These are phyloP conservation scores for Pestalotiopsis sp. DNA, from an alignment of 2,329 filamentous ascomycete species.

Conservation along the genomic window DNA sequence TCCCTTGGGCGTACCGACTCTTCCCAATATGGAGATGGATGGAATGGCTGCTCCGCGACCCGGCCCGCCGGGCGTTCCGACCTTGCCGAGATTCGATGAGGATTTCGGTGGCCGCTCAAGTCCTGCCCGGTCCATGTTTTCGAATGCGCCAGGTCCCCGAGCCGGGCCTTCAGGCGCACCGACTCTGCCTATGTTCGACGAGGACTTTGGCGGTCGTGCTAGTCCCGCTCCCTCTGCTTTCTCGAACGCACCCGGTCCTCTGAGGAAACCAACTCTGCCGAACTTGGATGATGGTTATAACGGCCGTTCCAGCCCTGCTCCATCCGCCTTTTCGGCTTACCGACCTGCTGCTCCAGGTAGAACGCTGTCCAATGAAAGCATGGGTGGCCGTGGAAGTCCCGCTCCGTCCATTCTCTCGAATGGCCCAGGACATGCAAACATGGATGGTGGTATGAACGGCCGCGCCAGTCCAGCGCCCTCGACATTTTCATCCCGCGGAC, in stretches of 20 bases:
- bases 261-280: slow-evolving; percentile 14
- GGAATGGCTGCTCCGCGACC: background rate
- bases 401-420: slow-evolving; percentile 29
- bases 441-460: slow-evolving; percentile 29
- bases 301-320: slow-evolving; percentile 36
- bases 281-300: slow-evolving; percentile 26
- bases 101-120: slow-evolving; percentile 31
- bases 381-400: slow-evolving; percentile 32
- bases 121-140: slow-evolving; percentile 33
- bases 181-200: slow-evolving; percentile 3
- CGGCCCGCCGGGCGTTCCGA: slow-evolving; percentile 24
- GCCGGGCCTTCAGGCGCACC: slow-evolving; percentile 22
- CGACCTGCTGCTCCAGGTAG: slow-evolving; percentile 11
- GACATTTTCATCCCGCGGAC: slow-evolving; percentile 24
- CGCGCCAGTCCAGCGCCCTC: slow-evolving; percentile 37
- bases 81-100: slow-evolving; percentile 12
- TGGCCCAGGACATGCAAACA: slow-evolving; percentile 17
- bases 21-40: background rate
- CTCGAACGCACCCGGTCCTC: slow-evolving; percentile 17
- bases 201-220: background rate
- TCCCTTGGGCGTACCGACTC: slow-evolving; percentile 7
- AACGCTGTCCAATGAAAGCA: slow-evolving; percentile 24
- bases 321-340: slow-evolving; percentile 28
- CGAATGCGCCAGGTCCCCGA: slow-evolving; percentile 18
- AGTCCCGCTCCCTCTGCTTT: slow-evolving; percentile 32